A percentile compares a stretch with the other conserved stretches of the same genome.
Conservation (phyloP, 768 basidiomycete species). For the Mycena olivaceomarginata region DNA sequence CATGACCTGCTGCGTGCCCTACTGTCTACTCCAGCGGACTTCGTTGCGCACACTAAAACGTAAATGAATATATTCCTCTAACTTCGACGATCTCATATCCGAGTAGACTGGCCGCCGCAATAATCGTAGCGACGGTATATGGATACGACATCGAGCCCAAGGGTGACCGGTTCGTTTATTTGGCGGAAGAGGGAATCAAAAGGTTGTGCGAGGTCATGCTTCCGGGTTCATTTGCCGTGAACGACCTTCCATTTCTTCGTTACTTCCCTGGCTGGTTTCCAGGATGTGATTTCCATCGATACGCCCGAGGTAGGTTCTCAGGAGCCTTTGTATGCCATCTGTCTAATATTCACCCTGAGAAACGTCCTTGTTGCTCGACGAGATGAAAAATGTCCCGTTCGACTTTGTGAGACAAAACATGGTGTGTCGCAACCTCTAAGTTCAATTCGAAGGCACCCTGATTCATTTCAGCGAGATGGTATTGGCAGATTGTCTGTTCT, state of each 20-base stretch:
- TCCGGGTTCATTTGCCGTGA: conserved; percentile 50
- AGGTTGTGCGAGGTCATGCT: conserved; percentile 37
- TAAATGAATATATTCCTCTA: neutral
- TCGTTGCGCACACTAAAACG: conserved; percentile 30
- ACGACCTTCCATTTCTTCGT: conserved; percentile 54
- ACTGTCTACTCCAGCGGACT: conserved; percentile 41
- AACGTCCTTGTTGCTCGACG: neutral
- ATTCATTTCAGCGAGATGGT: conserved; percentile 21
- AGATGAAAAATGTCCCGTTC: conserved; percentile 31
- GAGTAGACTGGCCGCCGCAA: neutral
- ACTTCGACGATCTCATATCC: neutral
- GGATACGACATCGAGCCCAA: conserved; percentile 51
- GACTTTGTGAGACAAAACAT: conserved; percentile 28
- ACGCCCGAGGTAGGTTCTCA: neutral
- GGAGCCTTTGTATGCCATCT: too few species aligned
- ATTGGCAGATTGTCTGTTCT: conserved; percentile 16
- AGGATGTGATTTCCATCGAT: neutral
- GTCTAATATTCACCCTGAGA: too few species aligned
- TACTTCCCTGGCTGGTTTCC: conserved; percentile 57
- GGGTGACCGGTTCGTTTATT: conserved; percentile 47
- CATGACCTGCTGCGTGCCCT: conserved; percentile 44
- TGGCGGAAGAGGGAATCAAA: conserved; percentile 44
- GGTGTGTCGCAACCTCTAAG: neutral
- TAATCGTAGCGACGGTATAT: conserved; percentile 43
- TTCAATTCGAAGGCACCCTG: neutral